A percentile compares a stretch with the other conserved stretches of the same genome.
phyloP scores from a whole-genome alignment of 1,139 yeast species.

The Taiozyma sp. region DNA sequence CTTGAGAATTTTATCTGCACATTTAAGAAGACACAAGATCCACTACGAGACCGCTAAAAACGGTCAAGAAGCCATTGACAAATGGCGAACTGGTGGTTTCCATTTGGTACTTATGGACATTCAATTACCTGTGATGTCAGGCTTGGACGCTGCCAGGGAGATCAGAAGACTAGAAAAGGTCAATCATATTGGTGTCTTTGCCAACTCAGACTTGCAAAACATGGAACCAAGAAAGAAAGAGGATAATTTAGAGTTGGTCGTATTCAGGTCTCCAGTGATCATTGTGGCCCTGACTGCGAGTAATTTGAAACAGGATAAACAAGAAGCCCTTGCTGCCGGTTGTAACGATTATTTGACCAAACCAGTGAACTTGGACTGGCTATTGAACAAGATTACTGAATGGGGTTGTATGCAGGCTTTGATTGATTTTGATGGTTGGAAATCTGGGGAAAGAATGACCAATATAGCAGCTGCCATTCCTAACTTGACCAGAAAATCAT shows the following conservation, averaged over 20 bases:
- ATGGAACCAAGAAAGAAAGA: constrained; percentile 13
- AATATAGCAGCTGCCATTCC: constrained; percentile 18
- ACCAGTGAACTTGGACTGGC: constrained; percentile 93
- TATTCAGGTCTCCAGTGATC: constrained; percentile 86
- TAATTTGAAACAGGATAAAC: constrained; percentile 80
- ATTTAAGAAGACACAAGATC: constrained; percentile 79
- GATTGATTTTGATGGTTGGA: constrained; percentile 96
- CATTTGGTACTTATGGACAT: constrained; percentile 93
- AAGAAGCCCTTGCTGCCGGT: constrained; percentile 92
- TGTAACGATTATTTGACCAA: constrained; percentile 96
- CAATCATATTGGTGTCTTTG: constrained; percentile 80
- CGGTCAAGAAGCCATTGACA: constrained; percentile 89
- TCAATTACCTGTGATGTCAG: constrained; percentile 90
- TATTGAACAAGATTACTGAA: constrained; percentile 89
- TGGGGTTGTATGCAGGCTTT: constrained; percentile 99
- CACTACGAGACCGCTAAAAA: constrained; percentile 84
- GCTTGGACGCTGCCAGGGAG: constrained; percentile 88
- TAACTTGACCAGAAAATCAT: constrained; percentile 10
- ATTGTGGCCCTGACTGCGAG: constrained; percentile 96
- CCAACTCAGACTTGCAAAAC: constrained; percentile 31
- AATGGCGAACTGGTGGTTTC: constrained; percentile 89
- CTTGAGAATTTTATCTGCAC: constrained; percentile 91
- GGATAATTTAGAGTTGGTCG: constrained; percentile 46
- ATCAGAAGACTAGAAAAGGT: constrained; percentile 78
- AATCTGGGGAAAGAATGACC: constrained; percentile 35